A percentile compares a stretch with the other conserved stretches of the same genome.
These are phyloP conservation scores for Agaricales sp. DNA, from an alignment of 1,284 basidiomycete species.

Conservation along the genomic window DNA sequence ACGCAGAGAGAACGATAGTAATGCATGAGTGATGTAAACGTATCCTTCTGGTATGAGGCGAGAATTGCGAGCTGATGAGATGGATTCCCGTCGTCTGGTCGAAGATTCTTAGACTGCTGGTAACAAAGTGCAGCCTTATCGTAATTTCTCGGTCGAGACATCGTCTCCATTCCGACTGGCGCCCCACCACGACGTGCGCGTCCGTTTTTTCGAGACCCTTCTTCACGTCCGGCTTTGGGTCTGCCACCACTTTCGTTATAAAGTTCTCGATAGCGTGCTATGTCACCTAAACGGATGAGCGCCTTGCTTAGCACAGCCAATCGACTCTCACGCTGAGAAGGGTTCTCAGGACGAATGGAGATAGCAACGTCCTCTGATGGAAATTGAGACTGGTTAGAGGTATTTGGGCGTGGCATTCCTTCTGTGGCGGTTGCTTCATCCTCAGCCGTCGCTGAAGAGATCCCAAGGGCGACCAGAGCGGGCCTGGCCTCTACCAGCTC, in stretches of 20 bases:
- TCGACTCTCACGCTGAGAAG: slow-evolving; percentile 48
- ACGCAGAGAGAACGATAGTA: slow-evolving; percentile 92
- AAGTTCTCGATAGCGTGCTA: slow-evolving; percentile 88
- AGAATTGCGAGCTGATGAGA: slow-evolving; percentile 95
- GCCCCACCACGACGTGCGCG: slow-evolving; percentile 33
- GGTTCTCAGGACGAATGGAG: slow-evolving; percentile 28
- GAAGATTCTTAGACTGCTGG: slow-evolving; percentile 69
- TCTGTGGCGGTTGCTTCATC: slow-evolving; percentile 21
- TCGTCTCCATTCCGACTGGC: slow-evolving; percentile 23
- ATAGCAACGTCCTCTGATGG: slow-evolving; percentile 35
- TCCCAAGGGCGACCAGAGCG: slow-evolving; percentile 45
- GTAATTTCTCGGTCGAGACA: slow-evolving; percentile 54
- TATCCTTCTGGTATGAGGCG: slow-evolving; percentile 74
- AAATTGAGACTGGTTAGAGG: slow-evolving; percentile 40
- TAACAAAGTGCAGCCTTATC: slow-evolving; percentile 74
- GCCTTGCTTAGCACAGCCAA: slow-evolving; percentile 77
- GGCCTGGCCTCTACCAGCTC: slow-evolving; percentile 47
- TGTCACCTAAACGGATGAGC: slow-evolving; percentile 87
- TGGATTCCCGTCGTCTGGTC: slow-evolving; percentile 81
- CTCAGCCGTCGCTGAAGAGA: slow-evolving; percentile 28
- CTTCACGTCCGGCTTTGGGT: slow-evolving; percentile 55
- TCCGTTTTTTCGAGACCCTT: slow-evolving; percentile 28
- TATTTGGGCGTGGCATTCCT: slow-evolving; percentile 15
- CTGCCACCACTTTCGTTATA: slow-evolving; percentile 68
- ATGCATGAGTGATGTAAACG: slow-evolving; percentile 74